Conservation (phyloP, 2,329 filamentous ascomycete species). For the Myotisia sp. region DNA sequence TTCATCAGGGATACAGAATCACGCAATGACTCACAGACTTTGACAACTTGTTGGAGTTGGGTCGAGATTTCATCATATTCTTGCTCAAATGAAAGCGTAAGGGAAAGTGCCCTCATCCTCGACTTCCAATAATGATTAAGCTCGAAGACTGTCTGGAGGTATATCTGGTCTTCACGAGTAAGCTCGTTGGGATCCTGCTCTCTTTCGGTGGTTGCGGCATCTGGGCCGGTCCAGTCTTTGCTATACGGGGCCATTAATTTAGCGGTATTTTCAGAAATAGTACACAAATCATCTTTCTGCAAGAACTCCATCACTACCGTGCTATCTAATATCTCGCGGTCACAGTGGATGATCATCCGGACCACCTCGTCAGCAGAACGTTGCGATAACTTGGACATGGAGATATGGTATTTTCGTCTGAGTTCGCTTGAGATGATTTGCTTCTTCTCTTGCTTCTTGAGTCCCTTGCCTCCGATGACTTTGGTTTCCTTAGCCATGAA, state of each 20-base stretch:
- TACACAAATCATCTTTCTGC: conserved; percentile 82
- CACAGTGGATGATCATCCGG: conserved; percentile 90
- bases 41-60: conserved; percentile 74
- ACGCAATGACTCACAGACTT: conserved; percentile 73
- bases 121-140: conserved; percentile 98
- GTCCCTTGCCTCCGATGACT: conserved; percentile 50
- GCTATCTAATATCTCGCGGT: conserved; percentile 76
- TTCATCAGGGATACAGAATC: conserved; percentile 93
- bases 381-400: conserved; percentile 84
- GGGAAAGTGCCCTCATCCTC: conserved; percentile 74
- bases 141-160: conserved; percentile 82
- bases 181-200: conserved; percentile 80
- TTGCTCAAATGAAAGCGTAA: conserved; percentile 68
- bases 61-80: conserved; percentile 86
- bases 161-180: conserved; percentile 90
- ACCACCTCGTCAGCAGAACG: conserved; percentile 70
- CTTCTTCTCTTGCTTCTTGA: conserved; percentile 87
- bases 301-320: conserved; percentile 91
- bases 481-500: conserved; percentile 98
- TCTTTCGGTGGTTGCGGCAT: conserved; percentile 59
- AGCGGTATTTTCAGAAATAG: conserved; percentile 73
- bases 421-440: conserved; percentile 87
- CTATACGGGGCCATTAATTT: conserved; percentile 92
- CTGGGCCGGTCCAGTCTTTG: conserved; percentile 87
- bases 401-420: conserved; percentile 82